phyloP scores from a whole-genome alignment of 805 yeast genomes.

The Dipodascopsis uninucleata region DNA sequence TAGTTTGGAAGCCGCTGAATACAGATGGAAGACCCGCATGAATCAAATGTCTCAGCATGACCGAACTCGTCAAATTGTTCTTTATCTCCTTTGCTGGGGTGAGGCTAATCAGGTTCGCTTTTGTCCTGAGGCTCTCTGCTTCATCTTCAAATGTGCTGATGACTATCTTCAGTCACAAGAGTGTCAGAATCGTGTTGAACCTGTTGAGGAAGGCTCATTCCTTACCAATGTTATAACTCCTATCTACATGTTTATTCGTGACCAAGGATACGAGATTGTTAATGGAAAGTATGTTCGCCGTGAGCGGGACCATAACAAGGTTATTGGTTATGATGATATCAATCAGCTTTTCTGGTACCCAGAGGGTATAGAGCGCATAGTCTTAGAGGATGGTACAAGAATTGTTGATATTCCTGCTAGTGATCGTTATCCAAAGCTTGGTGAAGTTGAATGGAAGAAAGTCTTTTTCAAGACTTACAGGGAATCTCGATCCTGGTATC shows the following conservation, averaged over 20 bases:
- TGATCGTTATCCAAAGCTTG: constrained; percentile 84
- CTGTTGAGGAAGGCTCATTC: constrained; percentile 62
- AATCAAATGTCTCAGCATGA: constrained; percentile 50
- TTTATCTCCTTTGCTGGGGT: constrained; percentile 67
- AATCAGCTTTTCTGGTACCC: constrained; percentile 99
- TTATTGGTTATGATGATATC: constrained; percentile 89
- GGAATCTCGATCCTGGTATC: constrained; percentile 97
- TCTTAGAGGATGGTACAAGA: constrained; percentile 87
- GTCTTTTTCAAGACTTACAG: constrained; percentile 94
- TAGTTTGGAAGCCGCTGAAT: constrained; percentile 72
- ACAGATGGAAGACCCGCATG: constrained; percentile 71
- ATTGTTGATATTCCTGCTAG: constrained; percentile 83
- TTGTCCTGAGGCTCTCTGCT: constrained; percentile 84
- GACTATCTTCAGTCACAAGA: constrained; percentile 86
- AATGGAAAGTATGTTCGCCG: constrained; percentile 58
- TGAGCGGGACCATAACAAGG: constrained; percentile 63
- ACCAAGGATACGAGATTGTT: constrained; percentile 59
- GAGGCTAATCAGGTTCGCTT: constrained; percentile 87
- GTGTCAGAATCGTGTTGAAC: constrained; percentile 67
- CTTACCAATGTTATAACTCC: constrained; percentile 92
- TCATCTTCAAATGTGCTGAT: constrained; percentile 88
- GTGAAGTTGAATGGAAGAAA: constrained; percentile 87
- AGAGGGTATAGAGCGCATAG: constrained; percentile 92
- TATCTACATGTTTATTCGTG: constrained; percentile 61
- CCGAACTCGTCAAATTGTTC: constrained; percentile 61